Conservation (phyloP, 1,139 yeast genomes). For the Geotrichum klebahnii region DNA sequence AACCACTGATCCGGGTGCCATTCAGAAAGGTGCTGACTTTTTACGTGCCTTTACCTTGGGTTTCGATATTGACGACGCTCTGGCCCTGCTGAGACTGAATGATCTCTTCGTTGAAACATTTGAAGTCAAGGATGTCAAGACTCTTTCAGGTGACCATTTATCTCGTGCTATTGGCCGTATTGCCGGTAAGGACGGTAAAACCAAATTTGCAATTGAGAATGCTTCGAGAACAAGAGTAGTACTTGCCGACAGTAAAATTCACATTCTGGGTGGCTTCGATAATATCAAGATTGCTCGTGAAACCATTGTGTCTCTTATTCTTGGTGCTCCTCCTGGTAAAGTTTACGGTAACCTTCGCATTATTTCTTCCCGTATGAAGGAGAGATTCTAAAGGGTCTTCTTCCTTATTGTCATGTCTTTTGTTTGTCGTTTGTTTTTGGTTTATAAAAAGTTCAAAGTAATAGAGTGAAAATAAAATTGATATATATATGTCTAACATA, state of each 20-base stretch:
- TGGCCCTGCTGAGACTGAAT: constrained; percentile 87
- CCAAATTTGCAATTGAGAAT: constrained; percentile 96
- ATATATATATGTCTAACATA: constrained; percentile 7
- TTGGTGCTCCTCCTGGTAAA: constrained; percentile 98
- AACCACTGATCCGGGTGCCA: constrained; percentile 88
- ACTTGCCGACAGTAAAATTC: constrained; percentile 92
- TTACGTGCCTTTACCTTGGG: constrained; percentile 92
- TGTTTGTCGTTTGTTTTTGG: constrained; percentile 10
- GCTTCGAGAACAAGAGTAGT: constrained; percentile 98
- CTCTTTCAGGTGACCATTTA: constrained; percentile 90
- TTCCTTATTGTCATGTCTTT: neutral
- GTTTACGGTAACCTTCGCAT: constrained; percentile 96
- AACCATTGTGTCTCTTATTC: constrained; percentile 86
- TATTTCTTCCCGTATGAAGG: constrained; percentile 95
- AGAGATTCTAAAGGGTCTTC: constrained; percentile 57
- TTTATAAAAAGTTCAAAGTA: constrained; percentile 9
- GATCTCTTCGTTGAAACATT: constrained; percentile 95
- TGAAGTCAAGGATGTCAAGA: constrained; percentile 94
- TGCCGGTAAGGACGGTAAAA: constrained; percentile 98
- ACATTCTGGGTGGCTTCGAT: constrained; percentile 92
- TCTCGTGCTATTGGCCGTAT: constrained; percentile 98
- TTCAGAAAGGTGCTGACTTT: constrained; percentile 97
- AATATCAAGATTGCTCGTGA: constrained; percentile 97
- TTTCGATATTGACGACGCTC: constrained; percentile 93
- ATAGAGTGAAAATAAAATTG: constrained; percentile 22